Evolutionary conservation across 345 rosid genomes (phyloP), one percentile per base, ranked within the genome.

Genomic region (Garcia nutans): DNA sequence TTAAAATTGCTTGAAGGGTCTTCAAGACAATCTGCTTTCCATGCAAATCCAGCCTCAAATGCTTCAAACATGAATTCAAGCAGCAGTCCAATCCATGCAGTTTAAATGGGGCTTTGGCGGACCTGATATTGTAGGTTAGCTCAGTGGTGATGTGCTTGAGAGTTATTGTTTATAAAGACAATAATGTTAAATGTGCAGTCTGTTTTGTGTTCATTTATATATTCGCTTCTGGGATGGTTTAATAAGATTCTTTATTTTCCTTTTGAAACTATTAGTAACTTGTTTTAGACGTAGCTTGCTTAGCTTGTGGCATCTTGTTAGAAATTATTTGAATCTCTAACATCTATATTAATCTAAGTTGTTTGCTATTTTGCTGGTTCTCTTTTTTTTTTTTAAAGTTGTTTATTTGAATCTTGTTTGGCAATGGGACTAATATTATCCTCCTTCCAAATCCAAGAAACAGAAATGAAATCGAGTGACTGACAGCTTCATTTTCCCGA

Each of bases 271-370:
- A 71, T 33, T 62, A 10, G 28, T 64, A 76, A 63, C 17, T n/a
- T 76, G 41, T 69, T 58, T 76, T 37, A 68, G 82, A 28, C 1
- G 22, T 83, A 82, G 85, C 41, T 23, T 50, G 16, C n/a, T 50
- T 75, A 82, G 84, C 84, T 33, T 72, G 74, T 77, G 77, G 81
- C 76, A 78, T 55, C 76, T 81, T 56, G 70, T 79, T 66, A 64
- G 81, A 75, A 79, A 83, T 84, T 79, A 77, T 77, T 84, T 79
- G 78, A 82, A 87, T 79, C 73, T 61, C 70, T 65, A 42, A 80
- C 70, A 52, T 50, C 1, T 54, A 31, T 26, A 50, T 73, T 61
- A 10, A 45, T 45, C 15, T 13, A 44, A 16, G 8, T 47, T 10
- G 17, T 5, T 44, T 45, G 33, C 2, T 65, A 2, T 5, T 72